Percentiles rank a stretch among this genome's conserved stretches.
Conservation (phyloP, 768 basidiomycete species). For the Russula emetica region DNA sequence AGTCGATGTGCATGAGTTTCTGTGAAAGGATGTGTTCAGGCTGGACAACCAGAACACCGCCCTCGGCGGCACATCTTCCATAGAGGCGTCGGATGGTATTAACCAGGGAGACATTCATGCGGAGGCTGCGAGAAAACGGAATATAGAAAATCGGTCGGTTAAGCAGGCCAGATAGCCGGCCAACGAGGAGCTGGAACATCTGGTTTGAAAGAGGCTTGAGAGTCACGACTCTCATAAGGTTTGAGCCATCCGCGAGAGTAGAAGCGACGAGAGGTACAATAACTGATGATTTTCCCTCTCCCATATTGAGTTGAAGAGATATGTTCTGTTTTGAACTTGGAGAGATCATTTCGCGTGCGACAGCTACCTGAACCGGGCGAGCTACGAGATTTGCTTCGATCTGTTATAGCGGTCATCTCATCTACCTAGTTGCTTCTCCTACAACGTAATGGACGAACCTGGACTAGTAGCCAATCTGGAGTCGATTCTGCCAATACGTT, state of each 20-base stretch:
- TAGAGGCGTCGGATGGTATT: conserved; percentile 35
- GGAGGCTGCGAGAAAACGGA: conserved; percentile 46
- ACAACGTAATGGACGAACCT: neutral
- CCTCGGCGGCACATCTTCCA: conserved; percentile 37
- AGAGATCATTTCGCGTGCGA: conserved; percentile 47
- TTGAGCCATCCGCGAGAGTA: conserved; percentile 41
- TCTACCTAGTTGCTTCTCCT: too few relatives aligned
- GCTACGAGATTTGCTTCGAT: conserved; percentile 44
- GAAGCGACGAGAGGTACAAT: conserved; percentile 46
- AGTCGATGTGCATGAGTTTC: conserved; percentile 44
- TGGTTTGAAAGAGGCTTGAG: conserved; percentile 45
- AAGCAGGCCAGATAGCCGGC: conserved; percentile 42
- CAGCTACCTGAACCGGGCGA: conserved; percentile 41
- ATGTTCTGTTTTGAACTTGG: conserved; percentile 39
- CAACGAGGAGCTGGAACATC: conserved; percentile 48
- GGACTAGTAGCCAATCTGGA: conserved; percentile 19
- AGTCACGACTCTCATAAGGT: conserved; percentile 46
- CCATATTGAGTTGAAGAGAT: conserved; percentile 52
- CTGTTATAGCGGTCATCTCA: conserved; percentile 30
- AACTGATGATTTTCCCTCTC: conserved; percentile 52
- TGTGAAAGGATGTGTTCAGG: conserved; percentile 54
- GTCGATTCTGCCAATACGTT: neutral
- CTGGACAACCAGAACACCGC: conserved; percentile 47
- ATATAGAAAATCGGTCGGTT: conserved; percentile 47
- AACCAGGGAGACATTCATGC: conserved; percentile 27